Conservation (phyloP, 148 eudicot species). For the Camellia lanceoleosa region DNA sequence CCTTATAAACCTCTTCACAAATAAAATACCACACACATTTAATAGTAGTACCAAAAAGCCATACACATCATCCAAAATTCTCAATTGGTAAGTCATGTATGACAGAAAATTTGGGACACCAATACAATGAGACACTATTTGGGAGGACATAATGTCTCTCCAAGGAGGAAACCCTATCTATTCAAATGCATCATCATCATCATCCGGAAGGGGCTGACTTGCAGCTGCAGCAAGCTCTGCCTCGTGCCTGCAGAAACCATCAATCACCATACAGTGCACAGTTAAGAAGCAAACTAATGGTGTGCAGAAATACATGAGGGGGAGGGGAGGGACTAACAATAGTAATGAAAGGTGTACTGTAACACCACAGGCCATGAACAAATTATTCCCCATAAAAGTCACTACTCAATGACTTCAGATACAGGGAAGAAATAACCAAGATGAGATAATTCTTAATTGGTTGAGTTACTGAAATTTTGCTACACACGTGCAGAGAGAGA, state of each 20-base stretch:
- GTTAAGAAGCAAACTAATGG: background rate
- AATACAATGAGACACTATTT: background rate
- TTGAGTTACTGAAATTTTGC: background rate
- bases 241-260: slow-evolving; percentile 28
- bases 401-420: background rate
- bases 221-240: slow-evolving; percentile 32
- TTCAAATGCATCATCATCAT: slow-evolving; percentile 32
- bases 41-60: background rate
- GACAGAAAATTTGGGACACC: background rate
- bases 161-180: background rate
- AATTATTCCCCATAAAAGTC: background rate
- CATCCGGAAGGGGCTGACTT: slow-evolving; percentile 42
- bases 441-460: background rate
- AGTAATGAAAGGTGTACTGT: background rate
- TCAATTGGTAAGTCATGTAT: background rate
- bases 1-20: background rate
- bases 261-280: background rate
- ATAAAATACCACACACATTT: background rate
- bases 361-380: too few species aligned
- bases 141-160: background rate
- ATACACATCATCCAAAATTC: slow-evolving; percentile 5
- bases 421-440: too few species aligned
- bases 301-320: background rate
- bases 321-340: background rate
- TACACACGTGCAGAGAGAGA: background rate